Evolutionary conservation across 805 yeast genomes (phyloP), one percentile per base, ranked within the genome.

Genomic region (Nakazawaea populi): DNA sequence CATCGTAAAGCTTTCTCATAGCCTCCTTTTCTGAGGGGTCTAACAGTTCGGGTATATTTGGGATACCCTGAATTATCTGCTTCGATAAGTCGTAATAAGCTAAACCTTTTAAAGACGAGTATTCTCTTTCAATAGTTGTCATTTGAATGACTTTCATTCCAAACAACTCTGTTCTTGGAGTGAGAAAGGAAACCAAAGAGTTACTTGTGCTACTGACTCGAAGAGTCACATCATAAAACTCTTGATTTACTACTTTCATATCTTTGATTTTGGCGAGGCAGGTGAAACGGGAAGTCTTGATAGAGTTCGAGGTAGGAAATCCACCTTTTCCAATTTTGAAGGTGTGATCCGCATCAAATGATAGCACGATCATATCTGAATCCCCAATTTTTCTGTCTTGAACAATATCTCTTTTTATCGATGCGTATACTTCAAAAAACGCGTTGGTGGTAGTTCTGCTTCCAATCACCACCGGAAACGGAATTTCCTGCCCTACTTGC

Each of bases 91-190:
- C 95, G 60, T 90, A 95, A 63, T 85, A 90, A 48, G 77, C 84
- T 48, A 94, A 71, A 1, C 96, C 97, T 62, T 76, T 80, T 57
- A 95, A 68, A 0, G 99, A 86, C 0, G 91, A 77, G 59, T 73
- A 95, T 63, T 94, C 99, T 71, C 99, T 83, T 65, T 94, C 99
- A 12, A 91, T 78, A 0, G 99, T 92, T 0, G 87, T 78, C 90
- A 94, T 82, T 58, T 85, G 94, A 79, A 87, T 84, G 1, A 91
- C 85, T 50, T 80, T 77, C 77, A 89, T 76, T 14, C 83, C 90
- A 44, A 79, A 76, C 4, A 92, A 63, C 24, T 78, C 77, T 6
- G 84, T 67, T 44, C 86, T 78, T 0, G 94, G 87, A 1, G 84
- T 74, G 46, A 91, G 63, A 50, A 76, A 71, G 1, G 79, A 71